phyloP scores from a whole-genome alignment of 495 filamentous ascomycete species.

The Hypoxylon trugodes region DNA sequence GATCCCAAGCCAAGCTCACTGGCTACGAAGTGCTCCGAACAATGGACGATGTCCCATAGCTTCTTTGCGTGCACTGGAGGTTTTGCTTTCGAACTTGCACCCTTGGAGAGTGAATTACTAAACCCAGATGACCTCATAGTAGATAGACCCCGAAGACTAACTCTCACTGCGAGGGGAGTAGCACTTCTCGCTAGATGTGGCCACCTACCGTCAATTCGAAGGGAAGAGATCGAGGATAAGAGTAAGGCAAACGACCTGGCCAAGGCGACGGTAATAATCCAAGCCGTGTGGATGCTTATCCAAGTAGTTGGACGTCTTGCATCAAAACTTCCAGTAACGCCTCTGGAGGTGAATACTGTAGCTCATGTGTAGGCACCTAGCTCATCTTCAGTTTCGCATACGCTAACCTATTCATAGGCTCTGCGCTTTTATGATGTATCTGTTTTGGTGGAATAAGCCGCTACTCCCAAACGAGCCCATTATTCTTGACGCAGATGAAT shows the following conservation, averaged over 20 bases:
- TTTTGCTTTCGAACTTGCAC: background rate
- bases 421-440: background rate
- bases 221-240: background rate
- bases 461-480: constrained; percentile 1
- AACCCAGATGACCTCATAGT: background rate
- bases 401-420: background rate
- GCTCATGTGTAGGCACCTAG: constrained; percentile 1
- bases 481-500: constrained; percentile 1
- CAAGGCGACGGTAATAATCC: background rate
- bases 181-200: background rate
- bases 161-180: background rate
- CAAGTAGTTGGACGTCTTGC: background rate
- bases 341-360: constrained; percentile 7
- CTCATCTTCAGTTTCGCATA: background rate
- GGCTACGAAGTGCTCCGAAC: background rate
- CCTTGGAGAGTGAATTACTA: background rate
- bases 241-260: constrained; percentile 1
- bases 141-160: background rate
- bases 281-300: background rate
- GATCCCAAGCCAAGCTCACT: background rate
- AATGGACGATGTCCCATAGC: constrained; percentile 1
- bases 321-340: background rate
- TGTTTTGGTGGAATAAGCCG: constrained; percentile 2
- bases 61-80: background rate
- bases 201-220: background rate